A percentile compares a stretch with the other conserved stretches of the same genome.
These are phyloP conservation scores for Botrytis sinoallii DNA, from an alignment of 2,329 filamentous ascomycete genomes.

Conservation along the genomic window DNA sequence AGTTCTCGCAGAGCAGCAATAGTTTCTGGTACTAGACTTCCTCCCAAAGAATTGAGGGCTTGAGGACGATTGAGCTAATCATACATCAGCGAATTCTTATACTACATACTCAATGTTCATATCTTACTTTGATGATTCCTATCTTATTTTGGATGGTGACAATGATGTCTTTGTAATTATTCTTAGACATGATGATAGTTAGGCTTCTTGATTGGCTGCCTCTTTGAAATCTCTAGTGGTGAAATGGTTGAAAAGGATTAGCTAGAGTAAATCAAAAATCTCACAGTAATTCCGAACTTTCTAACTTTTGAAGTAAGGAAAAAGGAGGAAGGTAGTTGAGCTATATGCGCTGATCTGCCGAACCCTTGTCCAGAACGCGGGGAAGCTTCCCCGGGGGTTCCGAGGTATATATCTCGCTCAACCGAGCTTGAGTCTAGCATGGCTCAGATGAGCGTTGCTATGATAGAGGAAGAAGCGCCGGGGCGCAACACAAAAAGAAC, in stretches of 20 bases:
- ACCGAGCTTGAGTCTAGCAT: not conserved
- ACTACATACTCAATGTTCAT: not conserved
- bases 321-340: not conserved
- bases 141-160: conserved; percentile 44
- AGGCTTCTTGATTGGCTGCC: not conserved
- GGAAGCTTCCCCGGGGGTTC: not conserved
- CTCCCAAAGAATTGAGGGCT: conserved; percentile 47
- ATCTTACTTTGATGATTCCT: conserved; percentile 44
- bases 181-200: conserved; percentile 21
- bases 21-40: conserved; percentile 44
- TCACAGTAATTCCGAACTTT: not conserved
- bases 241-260: not conserved
- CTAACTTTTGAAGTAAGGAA: not conserved
- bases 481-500: not conserved
- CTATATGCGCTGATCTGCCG: not conserved
- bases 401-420: not conserved
- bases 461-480: not conserved
- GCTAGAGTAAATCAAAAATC: too few species aligned
- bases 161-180: conserved; percentile 43
- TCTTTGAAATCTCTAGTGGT: too few species aligned
- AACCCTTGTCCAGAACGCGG: not conserved
- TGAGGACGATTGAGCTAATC: conserved; percentile 47
- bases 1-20: conserved; percentile 45
- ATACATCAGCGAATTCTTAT: conserved; percentile 40
- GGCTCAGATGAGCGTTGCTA: not conserved